These are phyloP conservation scores for Lablab purpureus DNA, from an alignment of 306 rosid genomes.

Conservation along the genomic window DNA sequence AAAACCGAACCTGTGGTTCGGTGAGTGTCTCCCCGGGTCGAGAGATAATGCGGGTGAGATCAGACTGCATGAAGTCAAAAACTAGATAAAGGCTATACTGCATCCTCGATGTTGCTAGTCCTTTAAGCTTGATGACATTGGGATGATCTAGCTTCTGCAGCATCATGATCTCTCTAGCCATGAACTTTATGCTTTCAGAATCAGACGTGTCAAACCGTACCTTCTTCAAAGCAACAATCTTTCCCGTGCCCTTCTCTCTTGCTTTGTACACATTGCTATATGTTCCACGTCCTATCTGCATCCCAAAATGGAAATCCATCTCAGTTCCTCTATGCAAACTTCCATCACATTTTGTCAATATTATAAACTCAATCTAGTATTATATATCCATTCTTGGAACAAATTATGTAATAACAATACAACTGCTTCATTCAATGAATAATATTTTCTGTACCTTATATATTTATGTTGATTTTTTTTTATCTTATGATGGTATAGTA, in stretches of 20 bases:
- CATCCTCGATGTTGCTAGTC: conserved; percentile 79
- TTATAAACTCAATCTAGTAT: too few species aligned
- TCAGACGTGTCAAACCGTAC: conserved; percentile 78
- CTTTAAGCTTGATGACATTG: conserved; percentile 74
- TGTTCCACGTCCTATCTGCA: conserved; percentile 76
- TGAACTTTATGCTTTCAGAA: conserved; percentile 70
- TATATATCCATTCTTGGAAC: too few species aligned
- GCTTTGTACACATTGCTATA: conserved; percentile 87
- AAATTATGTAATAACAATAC: too few species aligned
- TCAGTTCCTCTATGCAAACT: not conserved
- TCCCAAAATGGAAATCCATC: conserved; percentile 6
- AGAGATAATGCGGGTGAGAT: conserved; percentile 64
- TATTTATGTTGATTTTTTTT: too few species aligned
- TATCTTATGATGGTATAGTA: too few species aligned
- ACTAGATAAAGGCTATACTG: conserved; percentile 75
- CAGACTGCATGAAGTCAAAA: conserved; percentile 61
- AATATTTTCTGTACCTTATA: too few species aligned
- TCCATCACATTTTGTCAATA: too few species aligned
- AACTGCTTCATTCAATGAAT: too few species aligned
- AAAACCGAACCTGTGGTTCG: conserved; percentile 58
- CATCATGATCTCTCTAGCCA: conserved; percentile 78
- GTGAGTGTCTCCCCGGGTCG: conserved; percentile 58
- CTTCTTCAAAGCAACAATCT: conserved; percentile 78
- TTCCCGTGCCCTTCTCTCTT: conserved; percentile 59
- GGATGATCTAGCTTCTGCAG: conserved; percentile 71